Evolutionary conservation across 1,284 basidiomycete genomes (phyloP).

Genomic region (Malassezia equina): DNA sequence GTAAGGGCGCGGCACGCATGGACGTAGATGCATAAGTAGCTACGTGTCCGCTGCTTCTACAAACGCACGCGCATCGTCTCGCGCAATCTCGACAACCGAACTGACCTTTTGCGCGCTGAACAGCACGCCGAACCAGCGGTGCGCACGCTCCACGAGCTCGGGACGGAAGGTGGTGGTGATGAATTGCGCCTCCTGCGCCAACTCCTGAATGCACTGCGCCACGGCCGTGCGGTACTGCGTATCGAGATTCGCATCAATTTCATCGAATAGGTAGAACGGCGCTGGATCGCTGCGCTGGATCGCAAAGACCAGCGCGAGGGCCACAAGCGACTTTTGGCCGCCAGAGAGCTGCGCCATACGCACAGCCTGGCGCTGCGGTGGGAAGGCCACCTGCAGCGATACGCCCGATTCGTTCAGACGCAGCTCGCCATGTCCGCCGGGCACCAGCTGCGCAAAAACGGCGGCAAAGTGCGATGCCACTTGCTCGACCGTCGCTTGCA

Average conservation of each 20-base stretch:
- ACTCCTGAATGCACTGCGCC: slow-evolving; percentile 86
- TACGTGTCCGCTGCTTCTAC: slow-evolving; percentile 55
- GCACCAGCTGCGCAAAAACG: slow-evolving; percentile 94
- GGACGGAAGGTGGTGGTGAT: slow-evolving; percentile 97
- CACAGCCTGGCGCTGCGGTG: slow-evolving; percentile 89
- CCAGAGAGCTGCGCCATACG: slow-evolving; percentile 94
- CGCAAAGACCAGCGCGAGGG: slow-evolving; percentile 89
- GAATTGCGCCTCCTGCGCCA: slow-evolving; percentile 80
- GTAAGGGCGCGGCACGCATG: slow-evolving; percentile 5
- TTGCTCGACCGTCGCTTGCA: slow-evolving; percentile 94
- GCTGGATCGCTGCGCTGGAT: slow-evolving; percentile 99
- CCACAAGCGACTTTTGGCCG: slow-evolving; percentile 93
- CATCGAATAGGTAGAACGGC: slow-evolving; percentile 99
- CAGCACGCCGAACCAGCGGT: slow-evolving; percentile 97
- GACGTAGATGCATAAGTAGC: slow-evolving; percentile 10
- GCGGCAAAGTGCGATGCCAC: slow-evolving; percentile 93
- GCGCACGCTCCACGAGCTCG: slow-evolving; percentile 87
- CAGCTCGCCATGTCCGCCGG: slow-evolving; percentile 75
- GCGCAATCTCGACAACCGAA: slow-evolving; percentile 68
- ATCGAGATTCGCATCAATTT: slow-evolving; percentile 96
- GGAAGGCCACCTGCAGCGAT: slow-evolving; percentile 96
- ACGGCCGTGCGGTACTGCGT: slow-evolving; percentile 95
- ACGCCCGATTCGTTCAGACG: slow-evolving; percentile 60
- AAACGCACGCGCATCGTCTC: slow-evolving; percentile 76
- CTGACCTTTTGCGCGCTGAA: slow-evolving; percentile 86